Evolutionary conservation across 1,284 basidiomycete genomes (phyloP).

Genomic region (Trametes polyzona): DNA sequence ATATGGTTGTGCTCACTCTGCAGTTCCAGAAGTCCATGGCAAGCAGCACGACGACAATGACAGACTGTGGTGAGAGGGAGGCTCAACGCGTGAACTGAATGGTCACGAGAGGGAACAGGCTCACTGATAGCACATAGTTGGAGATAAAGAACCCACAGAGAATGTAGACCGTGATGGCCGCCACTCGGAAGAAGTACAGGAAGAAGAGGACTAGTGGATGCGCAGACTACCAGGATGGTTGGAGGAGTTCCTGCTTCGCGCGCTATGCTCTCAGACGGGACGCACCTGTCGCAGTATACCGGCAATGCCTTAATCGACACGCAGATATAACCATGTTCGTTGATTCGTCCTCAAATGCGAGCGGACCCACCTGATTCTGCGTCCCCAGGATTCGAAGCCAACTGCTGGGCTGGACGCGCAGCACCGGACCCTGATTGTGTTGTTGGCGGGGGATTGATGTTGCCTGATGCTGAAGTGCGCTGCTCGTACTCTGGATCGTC

Average conservation of each 20-base stretch:
- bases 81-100: not conserved
- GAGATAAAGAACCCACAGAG: slow-evolving; percentile 86
- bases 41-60: slow-evolving; percentile 87
- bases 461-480: slow-evolving; percentile 37
- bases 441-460: slow-evolving; percentile 39
- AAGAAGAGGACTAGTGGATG: slow-evolving; percentile 86
- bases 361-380: slow-evolving; percentile 68
- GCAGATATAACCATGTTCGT: not conserved
- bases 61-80: slow-evolving; percentile 60
- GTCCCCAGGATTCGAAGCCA: slow-evolving; percentile 61
- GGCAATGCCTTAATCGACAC: slow-evolving; percentile 55
- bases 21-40: slow-evolving; percentile 98
- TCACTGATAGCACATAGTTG: slow-evolving; percentile 87
- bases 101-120: slow-evolving; percentile 34
- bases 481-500: slow-evolving; percentile 52
- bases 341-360: not conserved
- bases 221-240: slow-evolving; percentile 67
- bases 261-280: not conserved
- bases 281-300: slow-evolving; percentile 76
- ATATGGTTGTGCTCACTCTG: slow-evolving; percentile 55
- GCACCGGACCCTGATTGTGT: slow-evolving; percentile 50
- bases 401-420: slow-evolving; percentile 42
- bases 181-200: slow-evolving; percentile 84
- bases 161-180: slow-evolving; percentile 87
- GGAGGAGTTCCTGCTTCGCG: no score